Base-by-base conservation (phyloP, 129 eudicot genomes). In the Flaveria linearis region DNA sequence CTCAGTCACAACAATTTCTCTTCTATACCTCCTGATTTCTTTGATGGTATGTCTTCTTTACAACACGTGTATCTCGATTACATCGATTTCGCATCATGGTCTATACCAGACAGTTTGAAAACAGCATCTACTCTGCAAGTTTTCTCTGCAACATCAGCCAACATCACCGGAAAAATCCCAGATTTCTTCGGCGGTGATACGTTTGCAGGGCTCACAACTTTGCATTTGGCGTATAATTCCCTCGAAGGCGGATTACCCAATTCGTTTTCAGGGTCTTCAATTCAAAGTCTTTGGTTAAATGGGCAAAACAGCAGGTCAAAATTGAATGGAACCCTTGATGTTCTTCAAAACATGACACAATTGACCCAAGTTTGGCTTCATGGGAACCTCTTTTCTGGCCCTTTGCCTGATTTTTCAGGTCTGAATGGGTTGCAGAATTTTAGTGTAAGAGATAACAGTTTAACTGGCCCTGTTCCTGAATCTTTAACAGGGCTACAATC, bases 241-340 rank as follows among this genome's bases (percentile, higher is more conserved):
- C 82, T 92, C 1, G 85, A 79, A 33, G 98, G 98, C 11, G 86
- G 76, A 2, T 69, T 92, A 67, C 98, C 98, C 13, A 20, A 45
- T 55, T 80, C 86, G 17, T 88, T 92, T 36, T 56, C 89, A 16
- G 91, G 88, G 26, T 86, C 92, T 36, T 71, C 78, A 0, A 82
- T 92, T 2, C 89, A 88, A 76, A 58, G 79, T 22, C 77, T 93
- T 30, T 90, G 97, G 98, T 79, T 93, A 41, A 93, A 93, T 79
- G 97, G 97, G 49, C 97, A 90, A 78, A 74, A 14, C 66, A 75
- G 89, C 41, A 16, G 25, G 57, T 74, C 78, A 17, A 83, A 67
- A 50, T 55, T 93, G 12, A 85, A 83, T 78, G 98, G 98, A 11
- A 75, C 80, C 0, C 76, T 90, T 65, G 87, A 69, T 74, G 88